Percentiles rank a stretch among this genome's conserved stretches.
phyloP scores from a whole-genome alignment of 2,329 filamentous ascomycete genomes.

The Emergomyces pasteurianus region DNA sequence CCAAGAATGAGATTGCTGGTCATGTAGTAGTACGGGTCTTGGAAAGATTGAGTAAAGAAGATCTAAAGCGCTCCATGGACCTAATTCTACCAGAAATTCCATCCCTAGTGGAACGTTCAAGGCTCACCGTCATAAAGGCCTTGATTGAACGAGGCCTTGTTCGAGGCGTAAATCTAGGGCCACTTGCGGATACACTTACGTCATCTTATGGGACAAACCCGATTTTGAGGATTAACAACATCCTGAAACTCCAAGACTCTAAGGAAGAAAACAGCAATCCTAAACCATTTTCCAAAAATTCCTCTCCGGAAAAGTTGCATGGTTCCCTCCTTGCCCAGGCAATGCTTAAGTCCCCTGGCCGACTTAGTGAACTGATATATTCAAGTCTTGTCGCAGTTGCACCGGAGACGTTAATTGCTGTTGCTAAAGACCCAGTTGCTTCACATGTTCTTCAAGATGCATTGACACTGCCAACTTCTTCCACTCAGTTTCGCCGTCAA shows the following conservation, averaged over 20 bases:
- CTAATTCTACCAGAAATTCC: conserved; percentile 62
- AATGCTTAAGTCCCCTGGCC: conserved; percentile 63
- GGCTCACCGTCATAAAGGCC: conserved; percentile 67
- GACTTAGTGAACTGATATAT: conserved; percentile 59
- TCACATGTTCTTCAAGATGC: conserved; percentile 55
- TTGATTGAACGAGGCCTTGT: conserved; percentile 72
- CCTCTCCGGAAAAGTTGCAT: conserved; percentile 51
- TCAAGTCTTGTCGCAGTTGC: conserved; percentile 53
- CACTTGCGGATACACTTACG: conserved; percentile 46
- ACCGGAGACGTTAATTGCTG: conserved; percentile 44
- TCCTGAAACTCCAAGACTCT: conserved; percentile 46
- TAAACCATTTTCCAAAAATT: conserved; percentile 32
- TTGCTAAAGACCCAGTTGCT: conserved; percentile 51
- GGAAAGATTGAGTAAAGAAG: conserved; percentile 74
- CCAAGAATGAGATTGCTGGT: conserved; percentile 79
- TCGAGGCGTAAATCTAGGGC: conserved; percentile 47
- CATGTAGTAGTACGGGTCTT: conserved; percentile 78
- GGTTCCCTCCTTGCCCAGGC: conserved; percentile 69
- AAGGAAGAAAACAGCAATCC: conserved; percentile 39
- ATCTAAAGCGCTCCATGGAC: conserved; percentile 61
- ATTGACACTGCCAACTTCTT: conserved; percentile 42
- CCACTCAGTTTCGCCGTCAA: conserved; percentile 47
- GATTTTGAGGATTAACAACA: conserved; percentile 42
- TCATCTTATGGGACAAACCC: conserved; percentile 44
- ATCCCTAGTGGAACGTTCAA: conserved; percentile 59